phyloP scores from a whole-genome alignment of 2,329 filamentous ascomycete genomes.

The Trichoderma harzianum region DNA sequence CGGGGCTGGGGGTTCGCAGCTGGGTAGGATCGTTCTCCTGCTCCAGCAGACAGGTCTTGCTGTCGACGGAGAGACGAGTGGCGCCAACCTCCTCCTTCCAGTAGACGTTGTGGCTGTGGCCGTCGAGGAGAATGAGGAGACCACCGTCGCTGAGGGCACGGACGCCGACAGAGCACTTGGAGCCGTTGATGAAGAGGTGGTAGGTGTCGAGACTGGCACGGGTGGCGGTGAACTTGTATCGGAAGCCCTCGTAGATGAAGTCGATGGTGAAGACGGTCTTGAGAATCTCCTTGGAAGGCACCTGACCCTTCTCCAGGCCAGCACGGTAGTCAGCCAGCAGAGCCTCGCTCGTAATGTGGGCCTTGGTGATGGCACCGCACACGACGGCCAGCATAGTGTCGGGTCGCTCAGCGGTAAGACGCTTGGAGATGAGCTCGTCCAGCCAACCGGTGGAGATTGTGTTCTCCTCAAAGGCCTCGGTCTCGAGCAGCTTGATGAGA shows the following conservation, averaged over 20 bases:
- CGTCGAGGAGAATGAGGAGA: conserved; percentile 82
- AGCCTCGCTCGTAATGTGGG: conserved; percentile 87
- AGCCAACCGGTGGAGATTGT: conserved; percentile 99
- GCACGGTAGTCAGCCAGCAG: conserved; percentile 84
- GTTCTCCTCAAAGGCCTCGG: conserved; percentile 96
- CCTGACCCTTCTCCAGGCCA: conserved; percentile 94
- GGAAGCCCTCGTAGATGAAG: conserved; percentile 95
- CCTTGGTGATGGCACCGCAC: conserved; percentile 91
- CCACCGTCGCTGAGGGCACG: conserved; percentile 91
- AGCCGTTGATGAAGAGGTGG: conserved; percentile 98
- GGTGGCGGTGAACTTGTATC: conserved; percentile 98
- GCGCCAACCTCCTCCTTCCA: conserved; percentile 99
- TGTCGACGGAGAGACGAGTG: conserved; percentile 91
- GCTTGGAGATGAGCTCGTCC: conserved; percentile 97
- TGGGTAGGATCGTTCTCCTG: conserved; percentile 99
- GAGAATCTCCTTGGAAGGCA: conserved; percentile 91
- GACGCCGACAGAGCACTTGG: conserved; percentile 90
- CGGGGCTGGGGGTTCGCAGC: conserved; percentile 87
- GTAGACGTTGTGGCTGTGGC: conserved; percentile 96
- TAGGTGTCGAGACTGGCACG: conserved; percentile 90
- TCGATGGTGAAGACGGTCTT: conserved; percentile 98
- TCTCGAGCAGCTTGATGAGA: conserved; percentile 97
- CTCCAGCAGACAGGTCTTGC: conserved; percentile 96
- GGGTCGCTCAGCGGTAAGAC: conserved; percentile 91
- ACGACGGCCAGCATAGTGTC: conserved; percentile 92